Base-by-base conservation (phyloP, 2,329 filamentous ascomycete genomes). In the Rhynchosporium agropyri region DNA sequence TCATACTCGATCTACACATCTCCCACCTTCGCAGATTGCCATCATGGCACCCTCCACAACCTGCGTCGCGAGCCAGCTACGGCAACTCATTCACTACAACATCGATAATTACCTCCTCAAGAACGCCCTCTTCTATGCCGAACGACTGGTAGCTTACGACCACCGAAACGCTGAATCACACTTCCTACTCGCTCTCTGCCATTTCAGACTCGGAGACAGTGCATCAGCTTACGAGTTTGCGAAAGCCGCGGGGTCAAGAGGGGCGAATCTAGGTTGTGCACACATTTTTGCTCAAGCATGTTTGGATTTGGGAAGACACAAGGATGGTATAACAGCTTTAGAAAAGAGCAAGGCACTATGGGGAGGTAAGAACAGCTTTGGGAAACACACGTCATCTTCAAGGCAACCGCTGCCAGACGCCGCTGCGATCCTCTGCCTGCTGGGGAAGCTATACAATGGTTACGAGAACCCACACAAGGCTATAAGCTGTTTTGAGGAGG, bases 271-370 rank as follows among this genome's bases (percentile, higher is more conserved):
- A 31, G 93, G 93, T 36, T 97, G 94, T 77, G 86, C 91, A 20
- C 98, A 94, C 78, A 84, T 97, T 51, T 97, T 93, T 79, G 94
- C 94, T 58, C 92, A 97, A 74, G 87, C 92, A 45, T 98, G 92
- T 73, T 78, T 97, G 64, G 85, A 86, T 50, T 79, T 98, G 62
- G 92, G 91, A 64, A 86, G 87, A 67, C 88, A 89, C 75, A 87
- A 89, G 64, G 91, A 96, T 70, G 95, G 95, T 31, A 89, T 94
- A 60, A 81, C 84, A 10, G 92, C 91, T 5, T 78, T 99, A 72
- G 95, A 99, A 71, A 93, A 92, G 75, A 87, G 89, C 53, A 89
- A 86, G 74, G 79, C 80, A n/a, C 77, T 88, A 28, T 98, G 95
- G 93, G 78, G 81, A 51, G 85, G 85, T 58, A 90, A 87, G 72